A percentile compares a stretch with the other conserved stretches of the same genome.
phyloP scores from a whole-genome alignment of 1,284 basidiomycete genomes.

The Leccinum pallidistipes region DNA sequence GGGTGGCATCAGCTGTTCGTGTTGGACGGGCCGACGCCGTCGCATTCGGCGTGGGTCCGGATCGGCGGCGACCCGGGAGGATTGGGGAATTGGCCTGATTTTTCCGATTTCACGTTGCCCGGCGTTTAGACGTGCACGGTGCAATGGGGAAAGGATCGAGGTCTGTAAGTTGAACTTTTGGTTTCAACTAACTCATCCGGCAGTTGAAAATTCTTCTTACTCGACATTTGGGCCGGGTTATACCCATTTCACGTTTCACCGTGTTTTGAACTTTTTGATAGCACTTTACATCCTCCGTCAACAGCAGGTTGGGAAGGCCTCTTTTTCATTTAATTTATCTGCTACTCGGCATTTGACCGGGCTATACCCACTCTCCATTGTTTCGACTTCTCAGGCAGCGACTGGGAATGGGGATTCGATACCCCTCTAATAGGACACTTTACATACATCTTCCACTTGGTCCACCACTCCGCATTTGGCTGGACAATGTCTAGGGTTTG shows the following conservation, averaged over 20 bases:
- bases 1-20: slow-evolving; percentile 75
- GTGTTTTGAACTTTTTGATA: neutral
- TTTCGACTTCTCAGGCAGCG: too few relatives aligned
- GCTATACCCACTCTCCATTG: neutral
- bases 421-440: neutral
- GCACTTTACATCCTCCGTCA: neutral
- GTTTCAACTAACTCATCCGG: neutral
- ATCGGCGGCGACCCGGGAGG: slow-evolving; percentile 70
- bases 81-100: slow-evolving; percentile 68
- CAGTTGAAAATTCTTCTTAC: neutral
- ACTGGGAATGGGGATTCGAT: neutral
- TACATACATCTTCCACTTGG: neutral
- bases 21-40: slow-evolving; percentile 72
- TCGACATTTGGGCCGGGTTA: neutral
- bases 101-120: slow-evolving; percentile 62
- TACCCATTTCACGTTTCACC: neutral
- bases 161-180: neutral
- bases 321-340: neutral
- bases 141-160: neutral
- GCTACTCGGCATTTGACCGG: neutral
- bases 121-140: slow-evolving; percentile 37
- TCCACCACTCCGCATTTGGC: neutral
- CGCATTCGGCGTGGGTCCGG: slow-evolving; percentile 67
- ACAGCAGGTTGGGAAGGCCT: neutral
- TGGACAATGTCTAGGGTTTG: neutral